Evolutionary conservation across 352 stramenopile genomes (phyloP), one percentile per base, ranked within the genome.

Genomic region (Achlya hypogyna): DNA sequence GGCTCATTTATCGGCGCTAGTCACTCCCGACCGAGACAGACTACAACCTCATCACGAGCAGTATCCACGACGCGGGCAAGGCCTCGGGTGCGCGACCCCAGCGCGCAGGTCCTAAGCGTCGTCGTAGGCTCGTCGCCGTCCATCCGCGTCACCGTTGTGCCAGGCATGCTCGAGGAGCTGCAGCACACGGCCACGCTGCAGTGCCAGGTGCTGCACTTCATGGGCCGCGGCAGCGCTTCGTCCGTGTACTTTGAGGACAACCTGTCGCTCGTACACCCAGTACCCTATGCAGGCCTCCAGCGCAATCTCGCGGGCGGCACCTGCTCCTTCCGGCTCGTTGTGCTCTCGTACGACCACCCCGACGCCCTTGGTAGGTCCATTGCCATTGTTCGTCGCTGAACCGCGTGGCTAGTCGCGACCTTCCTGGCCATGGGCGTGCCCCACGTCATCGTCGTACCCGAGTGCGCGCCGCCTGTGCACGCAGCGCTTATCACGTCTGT

Each of bases 191-290:
- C 25, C 12, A 56, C 49, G 25, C 49, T 22, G 25, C 25, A 34
- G 2, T 47, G 42, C 60, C 60, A 52, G 4, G 60, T 67, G 23
- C 23, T 67, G 4, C 60, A 67, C 23, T 59, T 67, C n/a, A 45
- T 67, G 3, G 60, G 47, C 51, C 45, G 49, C 18, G 60, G 60
- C 42, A 67, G 32, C 42, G 27, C 51, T 16, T 4, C 12, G 20
- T 16, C 12, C 29, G 51, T 67, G n/a, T 67, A 67, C 60, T 67
- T 67, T 27, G 60, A 67, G 31, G 60, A 67, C 43, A 27, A 58
- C 43, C 60, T 67, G 9, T 31, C 38, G 18, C 27, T 67, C 28
- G 60, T 67, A 5, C 60, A 67, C 47, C 60, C 60, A 14, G 22
- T 67, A n/a, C 1, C 28, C 27, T 67, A 67, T 23, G 29, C 22